Conservation (phyloP, 208 protist genomes). For the Hexamita inflata region DNA sequence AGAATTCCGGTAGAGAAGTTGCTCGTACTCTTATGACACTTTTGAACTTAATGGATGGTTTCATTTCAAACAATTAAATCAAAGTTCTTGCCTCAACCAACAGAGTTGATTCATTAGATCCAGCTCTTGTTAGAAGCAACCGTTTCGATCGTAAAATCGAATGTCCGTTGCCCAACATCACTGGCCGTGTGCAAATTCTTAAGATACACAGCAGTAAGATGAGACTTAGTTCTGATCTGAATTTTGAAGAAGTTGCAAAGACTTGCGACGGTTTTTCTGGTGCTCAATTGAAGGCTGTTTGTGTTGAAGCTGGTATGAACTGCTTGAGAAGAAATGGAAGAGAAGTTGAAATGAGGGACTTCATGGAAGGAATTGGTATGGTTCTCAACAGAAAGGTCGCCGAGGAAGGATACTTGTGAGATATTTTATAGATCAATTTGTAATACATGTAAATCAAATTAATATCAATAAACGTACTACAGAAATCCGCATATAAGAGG, state of each 20-base stretch:
- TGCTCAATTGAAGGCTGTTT: slow-evolving; percentile 98
- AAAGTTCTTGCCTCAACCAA: slow-evolving; percentile 98
- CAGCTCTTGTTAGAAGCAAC: slow-evolving; percentile 94
- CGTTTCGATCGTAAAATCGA: slow-evolving; percentile 97
- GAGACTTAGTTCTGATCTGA: slow-evolving; percentile 76
- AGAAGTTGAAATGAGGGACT: slow-evolving; percentile 82
- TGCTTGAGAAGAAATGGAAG: slow-evolving; percentile 69
- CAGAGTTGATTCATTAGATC: slow-evolving; percentile 98
- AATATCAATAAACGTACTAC: too few species aligned
- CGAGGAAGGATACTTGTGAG: slow-evolving; percentile 92
- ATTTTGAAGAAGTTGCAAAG: slow-evolving; percentile 94
- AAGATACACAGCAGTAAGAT: slow-evolving; percentile 98
- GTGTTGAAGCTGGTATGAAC: slow-evolving; percentile 98
- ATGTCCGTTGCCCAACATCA: slow-evolving; percentile 94
- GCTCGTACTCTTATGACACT: slow-evolving; percentile 99
- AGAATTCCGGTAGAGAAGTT: slow-evolving; percentile 89
- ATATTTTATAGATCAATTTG: too few species aligned
- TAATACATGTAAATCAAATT: too few species aligned
- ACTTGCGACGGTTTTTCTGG: slow-evolving; percentile 98
- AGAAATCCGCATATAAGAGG: too few species aligned
- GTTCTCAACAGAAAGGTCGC: slow-evolving; percentile 98
- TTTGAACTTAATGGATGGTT: slow-evolving; percentile 98
- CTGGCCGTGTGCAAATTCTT: slow-evolving; percentile 86
- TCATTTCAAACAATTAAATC: slow-evolving; percentile 48
- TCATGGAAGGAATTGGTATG: slow-evolving; percentile 83